Conservation (phyloP, 441 rosid species). For the Jatropha podagrica region DNA sequence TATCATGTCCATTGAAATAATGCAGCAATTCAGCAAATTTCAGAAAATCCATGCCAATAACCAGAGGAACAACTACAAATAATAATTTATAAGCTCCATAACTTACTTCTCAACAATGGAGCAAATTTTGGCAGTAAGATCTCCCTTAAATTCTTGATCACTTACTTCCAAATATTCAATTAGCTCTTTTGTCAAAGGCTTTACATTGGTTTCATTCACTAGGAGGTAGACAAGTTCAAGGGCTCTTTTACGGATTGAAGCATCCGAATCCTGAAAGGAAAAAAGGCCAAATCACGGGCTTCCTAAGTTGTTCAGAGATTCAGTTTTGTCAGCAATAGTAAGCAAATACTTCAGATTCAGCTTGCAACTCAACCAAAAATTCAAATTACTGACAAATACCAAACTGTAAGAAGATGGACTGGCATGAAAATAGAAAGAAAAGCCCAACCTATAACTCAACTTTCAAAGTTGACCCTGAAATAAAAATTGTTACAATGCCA, state of each 20-base stretch:
- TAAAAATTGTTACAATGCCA: too few species aligned
- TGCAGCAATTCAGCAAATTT: conserved; percentile 16
- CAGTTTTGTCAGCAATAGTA: not conserved
- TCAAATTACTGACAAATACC: not conserved
- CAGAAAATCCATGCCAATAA: conserved; percentile 17
- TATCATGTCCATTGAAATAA: conserved; percentile 6
- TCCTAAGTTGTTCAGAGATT: conserved; percentile 17
- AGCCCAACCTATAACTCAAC: too few species aligned
- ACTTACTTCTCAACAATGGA: conserved; percentile 96
- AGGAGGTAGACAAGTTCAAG: conserved; percentile 89
- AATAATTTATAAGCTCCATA: conserved; percentile 22
- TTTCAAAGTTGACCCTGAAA: too few species aligned
- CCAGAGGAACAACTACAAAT: not conserved
- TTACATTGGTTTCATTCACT: conserved; percentile 92
- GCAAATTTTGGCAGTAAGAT: conserved; percentile 97
- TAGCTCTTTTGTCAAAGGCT: conserved; percentile 83
- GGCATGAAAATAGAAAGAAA: not conserved
- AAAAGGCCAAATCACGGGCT: conserved; percentile 32
- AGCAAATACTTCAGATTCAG: conserved; percentile 2
- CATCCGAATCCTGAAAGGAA: conserved; percentile 91
- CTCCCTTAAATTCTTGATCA: conserved; percentile 93
- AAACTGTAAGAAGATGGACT: not conserved
- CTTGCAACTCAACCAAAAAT: conserved; percentile 4
- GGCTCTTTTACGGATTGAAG: conserved; percentile 96
- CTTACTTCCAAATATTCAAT: conserved; percentile 95